Evolutionary conservation across 208 protist genomes (phyloP), one percentile per base, ranked within the genome.

Genomic region (Trypanosoma melophagium): DNA sequence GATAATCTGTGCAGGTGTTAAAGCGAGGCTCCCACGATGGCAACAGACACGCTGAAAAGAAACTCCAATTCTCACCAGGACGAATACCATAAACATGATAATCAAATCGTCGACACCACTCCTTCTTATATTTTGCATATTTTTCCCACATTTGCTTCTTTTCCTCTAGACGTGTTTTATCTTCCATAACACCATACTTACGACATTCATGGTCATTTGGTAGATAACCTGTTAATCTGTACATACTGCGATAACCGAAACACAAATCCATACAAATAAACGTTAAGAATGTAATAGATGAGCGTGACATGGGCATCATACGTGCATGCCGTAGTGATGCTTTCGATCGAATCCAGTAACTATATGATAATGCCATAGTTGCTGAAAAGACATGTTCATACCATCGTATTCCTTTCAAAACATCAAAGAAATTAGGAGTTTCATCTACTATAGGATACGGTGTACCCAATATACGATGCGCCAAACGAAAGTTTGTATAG

Each of bases 61-160:
- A 69, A 55, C 66, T 89, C 66, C 76, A 87, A 66, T 84, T 87
- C 59, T 96, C 90, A 21, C 86, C 86, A 0, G 90, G 90, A 51
- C 85, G 87, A 60, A 96, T 96, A 64, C 88, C 88, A 63, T 85
- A 93, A 22, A 94, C 87, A 75, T 96, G 87, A 73, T 94, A 96
- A 71, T 96, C 90, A 59, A 86, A 96, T 28, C 90, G 90, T 44
- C 90, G 83, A 64, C 84, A 93, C 90, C 90, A 96, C 74, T 96
- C 86, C 68, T 83, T 83, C 80, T 96, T 96, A 80, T 94, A 94
- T 22, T 81, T 85, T 17, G 82, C 78, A 71, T 94, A 96, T 71
- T 92, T 92, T 49, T 80, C 76, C 90, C 90, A 96, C 68, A 93
- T 56, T 47, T 74, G 60, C 55, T 82, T 89, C 71, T 94, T 96